Evolutionary conservation across 345 rosid species (phyloP).

Genomic region (Euphorbia lathyris): DNA sequence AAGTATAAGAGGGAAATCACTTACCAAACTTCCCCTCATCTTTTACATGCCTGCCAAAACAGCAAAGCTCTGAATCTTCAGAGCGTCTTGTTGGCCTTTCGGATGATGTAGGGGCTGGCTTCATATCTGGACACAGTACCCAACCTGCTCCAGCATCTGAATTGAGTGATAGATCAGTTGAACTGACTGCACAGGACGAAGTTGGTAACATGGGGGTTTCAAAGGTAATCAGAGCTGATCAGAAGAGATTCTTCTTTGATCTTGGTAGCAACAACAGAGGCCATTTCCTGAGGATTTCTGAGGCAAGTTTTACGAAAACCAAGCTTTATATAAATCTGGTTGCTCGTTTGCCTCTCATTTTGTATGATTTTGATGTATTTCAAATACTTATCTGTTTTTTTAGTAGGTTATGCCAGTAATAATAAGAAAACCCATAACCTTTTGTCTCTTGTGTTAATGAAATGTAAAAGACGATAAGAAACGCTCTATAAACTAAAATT

Average conservation of each 20-base stretch:
- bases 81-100: conserved; percentile 86
- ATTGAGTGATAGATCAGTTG: conserved; percentile 60
- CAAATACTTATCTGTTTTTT: neutral
- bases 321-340: neutral
- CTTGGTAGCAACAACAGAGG: conserved; percentile 94
- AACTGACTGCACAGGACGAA: conserved; percentile 73
- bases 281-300: conserved; percentile 93
- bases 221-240: conserved; percentile 86
- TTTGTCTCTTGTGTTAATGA: neutral
- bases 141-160: conserved; percentile 73
- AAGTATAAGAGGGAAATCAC: conserved; percentile 15
- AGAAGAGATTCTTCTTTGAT: conserved; percentile 94
- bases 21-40: conserved; percentile 6
- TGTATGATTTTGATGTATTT: neutral
- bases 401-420: neutral
- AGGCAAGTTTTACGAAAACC: conserved; percentile 41
- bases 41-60: conserved; percentile 25
- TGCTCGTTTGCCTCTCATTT: neutral
- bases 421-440: neutral
- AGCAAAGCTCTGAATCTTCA: conserved; percentile 69
- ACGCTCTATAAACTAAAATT: neutral
- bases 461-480: neutral
- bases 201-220: conserved; percentile 56
- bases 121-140: conserved; percentile 85
- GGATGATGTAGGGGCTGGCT: conserved; percentile 99